Base-by-base conservation (phyloP, 2,329 filamentous ascomycete genomes). In the Talaromyces sp. region DNA sequence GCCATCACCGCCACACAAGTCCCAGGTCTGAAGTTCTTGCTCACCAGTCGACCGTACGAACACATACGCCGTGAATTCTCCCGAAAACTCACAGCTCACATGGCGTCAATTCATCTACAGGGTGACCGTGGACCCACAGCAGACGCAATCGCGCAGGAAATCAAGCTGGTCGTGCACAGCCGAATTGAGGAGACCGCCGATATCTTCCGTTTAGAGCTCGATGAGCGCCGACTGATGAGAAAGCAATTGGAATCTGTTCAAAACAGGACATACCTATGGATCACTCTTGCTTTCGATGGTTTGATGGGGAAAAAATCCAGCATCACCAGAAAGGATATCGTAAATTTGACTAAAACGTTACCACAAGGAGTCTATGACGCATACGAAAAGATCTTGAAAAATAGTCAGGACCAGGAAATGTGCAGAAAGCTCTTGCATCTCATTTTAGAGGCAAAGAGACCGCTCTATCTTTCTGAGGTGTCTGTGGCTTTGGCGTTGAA, bases 211-310 rank as follows among this genome's bases (percentile, higher is more conserved):
- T 39, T 39, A 39, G 35, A 39, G 11, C 19, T 9, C 3, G 60
- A 43, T 66, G 19, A 61, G 41, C 9, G 67, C 15, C 25, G 56
- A 4, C 35, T 62, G 1, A 66, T 78, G 15, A 25, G 66, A 3
- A 62, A 71, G 5, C 63, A 70, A 6, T 69, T 80, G 2, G 73
- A 70, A 35, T 4, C 52, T 27, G 69, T 73, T 54, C 59, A 71
- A 2, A 68, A 78, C 27, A 69, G 73, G 3, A 80, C 75, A 3
- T 80, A 79, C 62, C 73, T 79, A 1, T 79, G 78, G 77, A 69
- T 79, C 2, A 56, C 73, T 63, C 72, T 79, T 0, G 75, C 67
- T 0, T 66, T 79, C 2, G 65, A 74, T 17, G 37, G 37, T 39
- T 67, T 77, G 8, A 73, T 79, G 41, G 49, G 72, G 2, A 47